Conservation (phyloP, 1,284 basidiomycete genomes). For the Malassezia japonica region DNA sequence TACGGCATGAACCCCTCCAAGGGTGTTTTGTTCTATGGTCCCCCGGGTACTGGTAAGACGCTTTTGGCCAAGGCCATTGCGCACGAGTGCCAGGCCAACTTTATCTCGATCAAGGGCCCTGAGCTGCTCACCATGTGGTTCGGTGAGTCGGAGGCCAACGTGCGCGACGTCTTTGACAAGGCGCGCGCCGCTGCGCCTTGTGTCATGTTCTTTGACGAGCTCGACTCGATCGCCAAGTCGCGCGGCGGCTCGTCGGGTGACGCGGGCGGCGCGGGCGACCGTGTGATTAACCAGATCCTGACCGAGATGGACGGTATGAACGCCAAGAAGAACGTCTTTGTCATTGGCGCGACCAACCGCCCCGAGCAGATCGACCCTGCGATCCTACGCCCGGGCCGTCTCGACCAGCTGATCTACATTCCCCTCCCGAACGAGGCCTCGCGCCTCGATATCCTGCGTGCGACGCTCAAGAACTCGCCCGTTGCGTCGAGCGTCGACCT, state of each 20-base stretch:
- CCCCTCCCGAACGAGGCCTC: slow-evolving; percentile 78
- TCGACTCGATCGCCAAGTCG: slow-evolving; percentile 95
- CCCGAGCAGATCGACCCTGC: slow-evolving; percentile 99
- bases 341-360: slow-evolving; percentile 95
- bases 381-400: slow-evolving; percentile 91
- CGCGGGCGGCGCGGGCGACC: slow-evolving; percentile 88
- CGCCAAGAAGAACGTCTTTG: slow-evolving; percentile 97
- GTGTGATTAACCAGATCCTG: slow-evolving; percentile 86
- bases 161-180: slow-evolving; percentile 99
- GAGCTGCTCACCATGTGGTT: slow-evolving; percentile 98
- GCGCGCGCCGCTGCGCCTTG: slow-evolving; percentile 96
- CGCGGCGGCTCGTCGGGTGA: slow-evolving; percentile 75
- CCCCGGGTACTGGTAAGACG: slow-evolving; percentile 94
- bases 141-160: slow-evolving; percentile 98
- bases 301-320: slow-evolving; percentile 99
- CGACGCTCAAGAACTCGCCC: slow-evolving; percentile 85
- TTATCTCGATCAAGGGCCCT: slow-evolving; percentile 90
- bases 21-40: slow-evolving; percentile 94
- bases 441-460: slow-evolving; percentile 81
- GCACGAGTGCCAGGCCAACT: slow-evolving; percentile 98
- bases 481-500: slow-evolving; percentile 78
- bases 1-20: slow-evolving; percentile 99
- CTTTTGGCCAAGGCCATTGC: slow-evolving; percentile 92
- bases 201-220: slow-evolving; percentile 99
- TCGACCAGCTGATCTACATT: slow-evolving; percentile 59